Evolutionary conservation across 352 stramenopile species (phyloP).

Genomic region (Phytophthora niederhauseri): DNA sequence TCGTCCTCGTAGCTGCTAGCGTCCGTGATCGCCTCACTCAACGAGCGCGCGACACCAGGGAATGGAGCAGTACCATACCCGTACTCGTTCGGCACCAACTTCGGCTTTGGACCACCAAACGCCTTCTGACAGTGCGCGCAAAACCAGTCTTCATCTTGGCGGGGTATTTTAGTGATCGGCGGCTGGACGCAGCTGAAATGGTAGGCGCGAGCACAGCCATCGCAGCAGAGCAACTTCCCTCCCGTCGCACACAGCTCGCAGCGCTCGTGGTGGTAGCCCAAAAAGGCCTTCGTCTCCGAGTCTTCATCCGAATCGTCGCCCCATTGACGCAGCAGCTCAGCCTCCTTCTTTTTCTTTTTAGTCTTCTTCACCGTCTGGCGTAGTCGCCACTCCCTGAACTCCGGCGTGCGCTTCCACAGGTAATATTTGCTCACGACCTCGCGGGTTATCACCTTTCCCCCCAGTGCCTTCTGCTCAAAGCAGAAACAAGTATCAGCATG

Average conservation of each 20-base stretch:
- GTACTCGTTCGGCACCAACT: slow-evolving; percentile 27
- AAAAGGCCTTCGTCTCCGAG: slow-evolving; percentile 36
- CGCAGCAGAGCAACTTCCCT: slow-evolving; percentile 67
- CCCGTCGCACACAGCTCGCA: slow-evolving; percentile 74
- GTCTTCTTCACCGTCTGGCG: slow-evolving; percentile 43
- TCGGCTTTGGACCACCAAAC: slow-evolving; percentile 29
- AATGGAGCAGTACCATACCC: slow-evolving; percentile 18
- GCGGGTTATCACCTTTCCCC: slow-evolving; percentile 35
- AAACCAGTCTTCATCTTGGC: slow-evolving; percentile 64
- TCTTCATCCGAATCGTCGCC: slow-evolving; percentile 27
- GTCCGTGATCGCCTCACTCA: slow-evolving; percentile 21
- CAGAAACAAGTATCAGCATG: slow-evolving; percentile 8
- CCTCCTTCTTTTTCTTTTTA: slow-evolving; percentile 68
- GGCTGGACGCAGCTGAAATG: slow-evolving; percentile 76
- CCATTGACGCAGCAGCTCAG: slow-evolving; percentile 48
- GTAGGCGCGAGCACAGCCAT: slow-evolving; percentile 72
- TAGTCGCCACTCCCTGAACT: slow-evolving; percentile 57
- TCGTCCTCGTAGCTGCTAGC: slow-evolving; percentile 24
- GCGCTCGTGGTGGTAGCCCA: slow-evolving; percentile 65
- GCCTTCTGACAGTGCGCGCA: slow-evolving; percentile 45
- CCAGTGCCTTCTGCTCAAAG: slow-evolving; percentile 48
- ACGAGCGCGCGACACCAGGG: slow-evolving; percentile 7
- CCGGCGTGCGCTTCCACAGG: slow-evolving; percentile 64
- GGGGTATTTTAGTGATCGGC: slow-evolving; percentile 57
- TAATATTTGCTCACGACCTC: slow-evolving; percentile 75